A percentile compares a stretch with the other conserved stretches of the same genome.
These are phyloP conservation scores for Syzygium jambos DNA, from an alignment of 345 rosid genomes.

Conservation along the genomic window DNA sequence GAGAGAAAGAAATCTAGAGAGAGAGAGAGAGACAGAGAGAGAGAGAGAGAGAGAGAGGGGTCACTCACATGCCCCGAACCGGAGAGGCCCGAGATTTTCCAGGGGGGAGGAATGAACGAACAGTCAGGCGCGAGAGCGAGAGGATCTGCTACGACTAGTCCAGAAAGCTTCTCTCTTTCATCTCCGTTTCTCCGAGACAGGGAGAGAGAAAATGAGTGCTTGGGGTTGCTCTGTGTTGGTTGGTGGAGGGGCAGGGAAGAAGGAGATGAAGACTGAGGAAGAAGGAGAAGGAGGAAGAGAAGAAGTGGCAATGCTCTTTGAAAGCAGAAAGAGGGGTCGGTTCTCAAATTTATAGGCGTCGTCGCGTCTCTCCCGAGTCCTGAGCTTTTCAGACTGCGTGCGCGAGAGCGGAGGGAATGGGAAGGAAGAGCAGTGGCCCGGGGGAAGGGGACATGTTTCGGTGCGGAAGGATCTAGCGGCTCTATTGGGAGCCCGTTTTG, in stretches of 20 bases:
- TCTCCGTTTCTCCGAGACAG: background rate
- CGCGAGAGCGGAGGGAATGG: background rate
- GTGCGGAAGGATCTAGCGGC: background rate
- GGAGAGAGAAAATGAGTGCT: background rate
- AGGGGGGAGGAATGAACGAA: background rate
- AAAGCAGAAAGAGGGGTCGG: background rate
- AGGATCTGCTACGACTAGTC: background rate
- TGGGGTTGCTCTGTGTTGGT: background rate
- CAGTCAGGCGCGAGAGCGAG: background rate
- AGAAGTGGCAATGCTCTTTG: background rate
- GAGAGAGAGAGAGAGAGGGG: background rate
- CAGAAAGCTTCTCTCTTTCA: background rate
- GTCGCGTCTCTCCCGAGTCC: background rate
- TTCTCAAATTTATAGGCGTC: slow-evolving; percentile 4
- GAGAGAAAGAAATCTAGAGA: background rate
- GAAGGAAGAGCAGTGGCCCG: background rate
- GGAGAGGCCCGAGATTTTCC: background rate
- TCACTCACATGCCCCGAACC: background rate
- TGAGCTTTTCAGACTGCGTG: background rate
- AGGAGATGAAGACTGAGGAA: background rate
- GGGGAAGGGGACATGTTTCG: background rate
- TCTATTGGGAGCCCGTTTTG: background rate
- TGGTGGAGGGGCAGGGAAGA: background rate
- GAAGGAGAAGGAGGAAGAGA: background rate
- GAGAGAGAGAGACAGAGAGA: background rate